Evolutionary conservation across 306 rosid genomes (phyloP).

Genomic region (Prunus campanulata): DNA sequence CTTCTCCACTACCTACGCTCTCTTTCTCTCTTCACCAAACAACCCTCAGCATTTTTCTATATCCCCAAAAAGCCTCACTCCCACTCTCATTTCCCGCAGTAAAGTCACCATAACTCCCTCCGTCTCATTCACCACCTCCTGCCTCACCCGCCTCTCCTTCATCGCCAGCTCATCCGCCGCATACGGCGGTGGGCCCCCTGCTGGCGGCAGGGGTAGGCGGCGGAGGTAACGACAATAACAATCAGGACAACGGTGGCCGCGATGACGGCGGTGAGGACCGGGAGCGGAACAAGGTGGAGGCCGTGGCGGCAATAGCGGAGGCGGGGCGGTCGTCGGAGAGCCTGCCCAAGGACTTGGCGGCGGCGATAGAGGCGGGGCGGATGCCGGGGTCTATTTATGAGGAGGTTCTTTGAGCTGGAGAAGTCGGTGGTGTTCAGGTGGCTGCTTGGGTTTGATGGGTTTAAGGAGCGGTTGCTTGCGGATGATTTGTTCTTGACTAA

Average conservation of each 20-base stretch:
- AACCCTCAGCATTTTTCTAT: background rate
- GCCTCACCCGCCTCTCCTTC: conserved; percentile 11
- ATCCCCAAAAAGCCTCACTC: background rate
- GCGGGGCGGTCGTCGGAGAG: conserved; percentile 64
- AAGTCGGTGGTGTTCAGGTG: conserved; percentile 53
- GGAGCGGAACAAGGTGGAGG: conserved; percentile 63
- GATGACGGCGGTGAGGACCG: conserved; percentile 34
- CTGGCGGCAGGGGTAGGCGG: conserved; percentile 23
- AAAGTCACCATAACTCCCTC: conserved; percentile 17
- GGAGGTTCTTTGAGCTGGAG: conserved; percentile 70
- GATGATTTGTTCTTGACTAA: conserved; percentile 86
- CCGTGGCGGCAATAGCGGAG: conserved; percentile 54
- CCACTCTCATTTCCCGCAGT: conserved; percentile 21
- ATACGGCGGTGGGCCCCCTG: background rate
- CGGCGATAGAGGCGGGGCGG: conserved; percentile 59
- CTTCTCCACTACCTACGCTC: conserved; percentile 22
- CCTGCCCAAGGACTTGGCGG: conserved; percentile 69
- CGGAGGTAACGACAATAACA: background rate
- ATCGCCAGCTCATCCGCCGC: background rate
- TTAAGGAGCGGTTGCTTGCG: conserved; percentile 85
- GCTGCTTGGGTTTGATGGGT: conserved; percentile 76
- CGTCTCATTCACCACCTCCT: conserved; percentile 15
- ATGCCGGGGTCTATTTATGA: conserved; percentile 66
- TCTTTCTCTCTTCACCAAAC: conserved; percentile 27
- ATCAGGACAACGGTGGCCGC: background rate